These are phyloP conservation scores for Fusarium pseudograminearum DNA, from an alignment of 2,329 filamentous ascomycete species.

Conservation along the genomic window DNA sequence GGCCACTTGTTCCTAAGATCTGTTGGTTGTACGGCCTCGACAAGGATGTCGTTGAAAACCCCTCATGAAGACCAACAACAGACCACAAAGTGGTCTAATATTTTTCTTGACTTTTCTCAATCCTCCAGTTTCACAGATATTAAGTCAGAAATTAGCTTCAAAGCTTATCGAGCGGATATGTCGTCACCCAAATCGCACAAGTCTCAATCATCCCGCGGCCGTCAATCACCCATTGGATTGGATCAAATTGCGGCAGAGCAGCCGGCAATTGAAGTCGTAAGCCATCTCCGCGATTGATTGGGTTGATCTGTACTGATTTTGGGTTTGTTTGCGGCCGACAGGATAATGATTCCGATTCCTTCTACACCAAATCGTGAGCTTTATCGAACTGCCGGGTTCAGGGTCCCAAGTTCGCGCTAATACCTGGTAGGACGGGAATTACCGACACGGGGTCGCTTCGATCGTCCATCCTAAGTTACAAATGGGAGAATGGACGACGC, in stretches of 20 bases:
- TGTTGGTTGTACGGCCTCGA: background rate
- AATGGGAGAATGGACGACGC: constrained; percentile 61
- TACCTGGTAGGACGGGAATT: background rate
- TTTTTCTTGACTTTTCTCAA: background rate
- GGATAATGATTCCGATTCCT: constrained; percentile 36
- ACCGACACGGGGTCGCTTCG: constrained; percentile 40
- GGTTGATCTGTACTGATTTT: background rate
- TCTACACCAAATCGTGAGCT: constrained; percentile 28
- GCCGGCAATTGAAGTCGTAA: constrained; percentile 29
- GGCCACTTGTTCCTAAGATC: background rate
- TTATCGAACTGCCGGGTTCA: background rate
- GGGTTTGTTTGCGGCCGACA: background rate
- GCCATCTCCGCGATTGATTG: background rate
- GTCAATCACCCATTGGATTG: background rate
- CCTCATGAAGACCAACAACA: background rate
- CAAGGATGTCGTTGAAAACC: constrained; percentile 2
- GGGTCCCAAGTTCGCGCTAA: background rate
- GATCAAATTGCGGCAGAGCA: background rate
- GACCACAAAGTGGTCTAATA: background rate
- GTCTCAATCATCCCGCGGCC: constrained; percentile 2
- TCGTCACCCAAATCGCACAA: constrained; percentile 19
- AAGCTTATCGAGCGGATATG: constrained; percentile 12
- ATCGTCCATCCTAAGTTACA: constrained; percentile 40
- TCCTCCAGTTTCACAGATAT: background rate
- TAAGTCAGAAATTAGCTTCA: background rate